phyloP scores from a whole-genome alignment of 352 stramenopile species.

The Phytophthora cajani region DNA sequence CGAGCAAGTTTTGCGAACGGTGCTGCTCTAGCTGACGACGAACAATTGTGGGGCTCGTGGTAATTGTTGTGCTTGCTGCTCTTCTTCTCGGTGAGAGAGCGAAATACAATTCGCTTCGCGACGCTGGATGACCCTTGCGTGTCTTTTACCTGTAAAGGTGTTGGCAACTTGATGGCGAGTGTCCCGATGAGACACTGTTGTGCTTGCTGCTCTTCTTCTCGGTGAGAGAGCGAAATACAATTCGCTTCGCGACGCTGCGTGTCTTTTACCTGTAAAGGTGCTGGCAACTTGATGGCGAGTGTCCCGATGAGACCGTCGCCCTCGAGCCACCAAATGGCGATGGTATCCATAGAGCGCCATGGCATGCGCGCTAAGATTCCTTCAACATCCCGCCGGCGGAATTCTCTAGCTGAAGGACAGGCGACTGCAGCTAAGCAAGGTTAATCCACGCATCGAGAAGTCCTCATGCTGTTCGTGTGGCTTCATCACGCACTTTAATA shows the following conservation, averaged over 20 bases:
- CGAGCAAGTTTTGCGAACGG: neutral
- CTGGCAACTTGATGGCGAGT: neutral
- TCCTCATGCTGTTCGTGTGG: neutral
- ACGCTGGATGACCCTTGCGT: neutral
- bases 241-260: neutral
- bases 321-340: neutral
- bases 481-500: constrained; percentile 35
- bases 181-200: constrained; percentile 5
- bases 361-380: constrained; percentile 12
- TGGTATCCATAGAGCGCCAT: neutral
- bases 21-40: neutral
- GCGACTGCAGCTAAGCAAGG: too few relatives aligned
- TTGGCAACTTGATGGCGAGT: neutral
- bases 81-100: neutral
- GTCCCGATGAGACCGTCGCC: constrained; percentile 8
- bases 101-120: neutral
- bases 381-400: neutral
- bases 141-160: constrained; percentile 4
- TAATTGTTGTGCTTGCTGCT: neutral
- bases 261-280: constrained; percentile 3
- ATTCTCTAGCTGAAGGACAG: neutral
- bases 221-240: neutral
- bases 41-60: neutral
- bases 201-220: neutral
- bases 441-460: neutral